Conservation (phyloP, 1,139 yeast species). For the Pichia sp. region DNA sequence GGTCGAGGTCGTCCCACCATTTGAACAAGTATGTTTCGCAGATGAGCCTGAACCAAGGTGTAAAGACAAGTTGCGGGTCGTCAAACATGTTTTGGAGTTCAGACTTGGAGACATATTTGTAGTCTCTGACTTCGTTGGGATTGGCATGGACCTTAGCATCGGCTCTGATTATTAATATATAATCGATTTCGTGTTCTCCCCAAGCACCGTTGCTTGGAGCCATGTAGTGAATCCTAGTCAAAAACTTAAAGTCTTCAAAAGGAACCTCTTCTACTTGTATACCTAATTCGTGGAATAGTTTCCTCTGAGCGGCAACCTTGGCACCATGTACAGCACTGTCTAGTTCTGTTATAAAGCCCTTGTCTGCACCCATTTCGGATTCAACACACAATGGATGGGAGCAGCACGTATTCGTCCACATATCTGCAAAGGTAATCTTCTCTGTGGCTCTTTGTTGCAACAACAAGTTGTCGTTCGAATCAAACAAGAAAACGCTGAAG, state of each 20-base stretch:
- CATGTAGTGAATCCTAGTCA: slow-evolving; percentile 92
- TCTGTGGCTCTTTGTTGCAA: slow-evolving; percentile 88
- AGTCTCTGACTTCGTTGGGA: slow-evolving; percentile 81
- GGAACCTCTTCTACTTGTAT: slow-evolving; percentile 59
- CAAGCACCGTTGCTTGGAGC: slow-evolving; percentile 81
- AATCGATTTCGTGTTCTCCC: slow-evolving; percentile 99
- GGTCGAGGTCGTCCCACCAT: slow-evolving; percentile 85
- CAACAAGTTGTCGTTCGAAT: slow-evolving; percentile 68
- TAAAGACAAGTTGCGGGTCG: slow-evolving; percentile 60
- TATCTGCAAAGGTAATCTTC: slow-evolving; percentile 89
- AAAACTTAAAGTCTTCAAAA: slow-evolving; percentile 63
- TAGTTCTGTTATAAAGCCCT: slow-evolving; percentile 36
- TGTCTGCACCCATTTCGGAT: slow-evolving; percentile 63
- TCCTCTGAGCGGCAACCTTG: slow-evolving; percentile 85
- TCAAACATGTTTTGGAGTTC: slow-evolving; percentile 74
- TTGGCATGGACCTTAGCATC: slow-evolving; percentile 52
- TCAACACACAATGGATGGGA: slow-evolving; percentile 91
- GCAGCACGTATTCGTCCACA: slow-evolving; percentile 99
- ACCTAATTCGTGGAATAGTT: slow-evolving; percentile 89
- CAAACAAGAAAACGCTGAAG: slow-evolving; percentile 87
- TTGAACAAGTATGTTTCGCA: slow-evolving; percentile 85
- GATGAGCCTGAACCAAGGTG: slow-evolving; percentile 97
- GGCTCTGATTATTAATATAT: slow-evolving; percentile 74
- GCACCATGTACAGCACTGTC: slow-evolving; percentile 70
- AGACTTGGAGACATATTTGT: slow-evolving; percentile 63